These are phyloP conservation scores for Epichloe elymi DNA, from an alignment of 2,329 filamentous ascomycete genomes.

Conservation along the genomic window DNA sequence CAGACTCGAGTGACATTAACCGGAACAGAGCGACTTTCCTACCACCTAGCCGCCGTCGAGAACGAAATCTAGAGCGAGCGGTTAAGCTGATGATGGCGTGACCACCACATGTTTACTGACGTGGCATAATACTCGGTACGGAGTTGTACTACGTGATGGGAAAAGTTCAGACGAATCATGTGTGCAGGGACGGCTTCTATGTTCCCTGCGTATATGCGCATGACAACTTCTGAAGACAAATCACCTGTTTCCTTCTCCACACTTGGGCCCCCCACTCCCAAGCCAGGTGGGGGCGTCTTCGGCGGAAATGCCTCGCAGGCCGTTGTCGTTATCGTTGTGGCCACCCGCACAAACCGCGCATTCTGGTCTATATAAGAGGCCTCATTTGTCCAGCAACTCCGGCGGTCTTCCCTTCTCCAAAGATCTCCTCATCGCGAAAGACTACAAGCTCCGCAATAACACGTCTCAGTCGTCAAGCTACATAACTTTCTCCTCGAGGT, in stretches of 20 bases:
- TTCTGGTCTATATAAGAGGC: conserved; percentile 15
- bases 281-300: neutral
- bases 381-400: conserved; percentile 3
- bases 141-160: neutral
- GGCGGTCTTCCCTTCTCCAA: conserved; percentile 2
- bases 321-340: neutral
- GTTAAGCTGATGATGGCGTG: neutral
- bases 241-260: neutral
- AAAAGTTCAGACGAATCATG: neutral
- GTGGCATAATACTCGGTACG: neutral
- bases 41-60: no score
- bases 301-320: neutral
- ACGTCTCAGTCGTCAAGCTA: no score
- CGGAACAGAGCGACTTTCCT: no score
- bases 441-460: no score
- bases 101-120: neutral
- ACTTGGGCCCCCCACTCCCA: neutral
- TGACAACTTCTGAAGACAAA: neutral
- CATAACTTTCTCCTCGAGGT: no score
- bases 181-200: neutral
- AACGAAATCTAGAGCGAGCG: neutral
- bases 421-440: conserved; percentile 6
- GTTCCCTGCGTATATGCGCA: neutral
- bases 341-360: conserved; percentile 6
- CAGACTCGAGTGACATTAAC: no score